phyloP scores from a whole-genome alignment of 78 protist species.

The Mantamonas sphyraenae region DNA sequence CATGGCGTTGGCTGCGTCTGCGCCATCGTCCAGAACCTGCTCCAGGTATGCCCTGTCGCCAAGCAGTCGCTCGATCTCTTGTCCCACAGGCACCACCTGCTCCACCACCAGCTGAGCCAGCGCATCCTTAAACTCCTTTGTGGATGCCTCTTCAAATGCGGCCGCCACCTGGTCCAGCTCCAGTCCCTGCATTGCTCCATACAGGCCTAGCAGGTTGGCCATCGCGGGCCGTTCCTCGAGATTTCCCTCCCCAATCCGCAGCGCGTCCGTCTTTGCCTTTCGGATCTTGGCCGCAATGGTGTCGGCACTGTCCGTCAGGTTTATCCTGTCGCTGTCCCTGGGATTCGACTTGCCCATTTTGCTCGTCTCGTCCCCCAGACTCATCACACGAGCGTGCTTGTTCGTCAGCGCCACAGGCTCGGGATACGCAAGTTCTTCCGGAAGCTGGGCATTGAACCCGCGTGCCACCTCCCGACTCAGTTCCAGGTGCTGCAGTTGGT shows the following conservation, averaged over 20 bases:
- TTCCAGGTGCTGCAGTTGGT: slow-evolving; percentile 73
- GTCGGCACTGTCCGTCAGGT: slow-evolving; percentile 40
- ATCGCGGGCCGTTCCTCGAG: slow-evolving; percentile 37
- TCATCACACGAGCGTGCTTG: slow-evolving; percentile 50
- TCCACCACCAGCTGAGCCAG: slow-evolving; percentile 7
- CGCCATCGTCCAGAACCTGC: slow-evolving; percentile 19
- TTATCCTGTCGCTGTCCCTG: not conserved
- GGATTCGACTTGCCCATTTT: slow-evolving; percentile 71
- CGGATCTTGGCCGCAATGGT: slow-evolving; percentile 29
- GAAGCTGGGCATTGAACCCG: slow-evolving; percentile 38
- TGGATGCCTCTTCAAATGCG: slow-evolving; percentile 1
- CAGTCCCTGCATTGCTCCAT: slow-evolving; percentile 9
- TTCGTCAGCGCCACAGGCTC: not conserved
- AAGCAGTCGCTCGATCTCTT: slow-evolving; percentile 26
- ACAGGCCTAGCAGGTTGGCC: slow-evolving; percentile 30
- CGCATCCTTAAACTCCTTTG: not conserved
- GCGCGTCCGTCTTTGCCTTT: slow-evolving; percentile 58
- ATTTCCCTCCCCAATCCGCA: slow-evolving; percentile 30
- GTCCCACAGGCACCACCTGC: slow-evolving; percentile 34
- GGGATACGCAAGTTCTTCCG: slow-evolving; percentile 14
- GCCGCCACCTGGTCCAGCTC: not conserved
- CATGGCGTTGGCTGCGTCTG: slow-evolving; percentile 27
- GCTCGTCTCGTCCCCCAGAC: slow-evolving; percentile 39
- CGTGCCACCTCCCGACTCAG: slow-evolving; percentile 53
- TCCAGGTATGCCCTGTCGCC: not conserved